phyloP scores from a whole-genome alignment of 75 land plant genomes.

The Larix kaempferi region DNA sequence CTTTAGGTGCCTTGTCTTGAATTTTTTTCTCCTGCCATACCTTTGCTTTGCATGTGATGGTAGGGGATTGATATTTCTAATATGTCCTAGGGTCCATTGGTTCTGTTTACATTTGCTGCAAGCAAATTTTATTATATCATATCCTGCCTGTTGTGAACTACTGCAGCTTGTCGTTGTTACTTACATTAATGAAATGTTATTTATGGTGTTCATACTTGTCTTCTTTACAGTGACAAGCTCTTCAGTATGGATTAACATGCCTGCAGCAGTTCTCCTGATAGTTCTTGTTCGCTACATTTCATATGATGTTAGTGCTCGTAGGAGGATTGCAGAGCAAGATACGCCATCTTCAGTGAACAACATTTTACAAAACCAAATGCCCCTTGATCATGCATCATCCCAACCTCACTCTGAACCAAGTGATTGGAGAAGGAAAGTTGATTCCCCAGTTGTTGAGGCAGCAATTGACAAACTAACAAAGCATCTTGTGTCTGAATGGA shows the following conservation, averaged over 20 bases:
- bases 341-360: conserved; percentile 12
- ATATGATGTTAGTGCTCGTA: conserved; percentile 60
- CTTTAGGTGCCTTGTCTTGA: neutral
- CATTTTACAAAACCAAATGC: conserved; percentile 26
- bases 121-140: neutral
- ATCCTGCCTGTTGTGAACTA: neutral
- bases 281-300: conserved; percentile 65
- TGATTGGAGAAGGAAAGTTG: conserved; percentile 74
- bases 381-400: conserved; percentile 18
- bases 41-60: neutral
- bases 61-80: neutral
- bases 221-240: conserved; percentile 79
- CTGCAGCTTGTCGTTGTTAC: neutral
- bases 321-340: conserved; percentile 30
- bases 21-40: neutral
- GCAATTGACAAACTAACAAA: conserved; percentile 83
- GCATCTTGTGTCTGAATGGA: conserved; percentile 82
- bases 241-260: conserved; percentile 85
- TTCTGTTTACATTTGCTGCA: neutral
- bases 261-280: conserved; percentile 69
- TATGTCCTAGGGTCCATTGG: neutral
- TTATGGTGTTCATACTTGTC: conserved; percentile 1
- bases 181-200: neutral
- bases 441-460: conserved; percentile 87
- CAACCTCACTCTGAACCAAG: conserved; percentile 20